phyloP scores from a whole-genome alignment of 345 rosid species.

The Hibiscus mutabilis region DNA sequence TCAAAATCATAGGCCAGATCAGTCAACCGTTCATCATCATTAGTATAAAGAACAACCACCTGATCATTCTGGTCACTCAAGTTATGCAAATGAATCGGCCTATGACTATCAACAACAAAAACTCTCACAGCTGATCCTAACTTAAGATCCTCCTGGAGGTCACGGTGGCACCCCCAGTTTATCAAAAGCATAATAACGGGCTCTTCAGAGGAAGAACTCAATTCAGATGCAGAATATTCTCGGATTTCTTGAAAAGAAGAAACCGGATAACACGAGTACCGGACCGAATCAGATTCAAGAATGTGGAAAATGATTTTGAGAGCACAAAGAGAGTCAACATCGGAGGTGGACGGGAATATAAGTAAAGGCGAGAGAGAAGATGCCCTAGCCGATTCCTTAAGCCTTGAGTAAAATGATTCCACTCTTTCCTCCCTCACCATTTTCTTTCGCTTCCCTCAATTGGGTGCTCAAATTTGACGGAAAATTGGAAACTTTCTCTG shows the following conservation, averaged over 20 bases:
- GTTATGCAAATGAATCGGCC: conserved; percentile 92
- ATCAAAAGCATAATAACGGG: conserved; percentile 59
- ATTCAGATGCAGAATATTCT: conserved; percentile 54
- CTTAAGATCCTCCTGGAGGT: conserved; percentile 47
- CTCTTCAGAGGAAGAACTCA: conserved; percentile 36
- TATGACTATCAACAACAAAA: conserved; percentile 87
- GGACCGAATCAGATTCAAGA: conserved; percentile 85
- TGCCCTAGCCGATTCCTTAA: conserved; percentile 60
- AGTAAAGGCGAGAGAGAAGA: conserved; percentile 61
- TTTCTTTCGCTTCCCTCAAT: conserved; percentile 1
- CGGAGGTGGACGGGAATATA: conserved; percentile 89
- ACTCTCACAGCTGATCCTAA: conserved; percentile 57
- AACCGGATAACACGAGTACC: conserved; percentile 90
- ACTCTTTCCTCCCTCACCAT: conserved; percentile 83
- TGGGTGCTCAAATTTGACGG: neutral
- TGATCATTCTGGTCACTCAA: conserved; percentile 60
- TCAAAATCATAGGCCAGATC: conserved; percentile 81
- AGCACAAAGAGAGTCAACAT: conserved; percentile 85
- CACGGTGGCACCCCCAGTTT: conserved; percentile 96
- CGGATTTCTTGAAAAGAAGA: conserved; percentile 84
- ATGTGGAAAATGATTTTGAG: conserved; percentile 75
- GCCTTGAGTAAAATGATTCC: conserved; percentile 63
- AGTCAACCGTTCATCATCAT: conserved; percentile 79
- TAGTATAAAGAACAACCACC: conserved; percentile 75
- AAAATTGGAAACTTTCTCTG: neutral